Percentiles rank a stretch among this genome's conserved stretches.
Conservation (phyloP, 2,329 filamentous ascomycete species). For the Fusarium pseudoanthophilum region DNA sequence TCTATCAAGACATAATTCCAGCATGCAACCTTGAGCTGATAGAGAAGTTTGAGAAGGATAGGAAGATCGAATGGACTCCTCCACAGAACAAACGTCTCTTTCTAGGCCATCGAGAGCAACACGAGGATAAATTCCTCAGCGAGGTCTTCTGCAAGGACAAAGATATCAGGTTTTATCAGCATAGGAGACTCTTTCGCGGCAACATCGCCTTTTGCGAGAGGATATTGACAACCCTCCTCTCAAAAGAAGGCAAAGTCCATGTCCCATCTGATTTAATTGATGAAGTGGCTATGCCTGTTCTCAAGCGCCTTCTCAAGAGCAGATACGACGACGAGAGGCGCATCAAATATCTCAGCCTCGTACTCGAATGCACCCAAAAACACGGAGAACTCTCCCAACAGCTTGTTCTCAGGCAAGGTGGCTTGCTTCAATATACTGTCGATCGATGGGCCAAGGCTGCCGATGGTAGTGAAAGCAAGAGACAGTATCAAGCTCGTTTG, state of each 20-base stretch:
- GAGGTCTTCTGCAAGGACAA: constrained; percentile 25
- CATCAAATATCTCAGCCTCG: constrained; percentile 26
- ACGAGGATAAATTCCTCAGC: constrained; percentile 28
- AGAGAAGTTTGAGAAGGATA: constrained; percentile 33
- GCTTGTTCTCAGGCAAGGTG: not conserved
- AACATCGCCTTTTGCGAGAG: constrained; percentile 25
- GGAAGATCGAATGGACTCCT: constrained; percentile 19
- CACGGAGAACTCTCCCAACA: not conserved
- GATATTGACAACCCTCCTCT: constrained; percentile 23
- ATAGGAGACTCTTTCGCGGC: constrained; percentile 25
- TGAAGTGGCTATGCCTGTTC: constrained; percentile 33
- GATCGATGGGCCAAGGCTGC: constrained; percentile 25
- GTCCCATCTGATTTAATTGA: constrained; percentile 34
- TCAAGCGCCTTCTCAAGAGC: constrained; percentile 34
- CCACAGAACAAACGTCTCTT: constrained; percentile 26
- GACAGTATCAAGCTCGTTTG: not conserved
- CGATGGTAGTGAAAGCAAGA: not conserved
- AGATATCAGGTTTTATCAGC: not conserved
- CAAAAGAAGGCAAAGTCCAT: constrained; percentile 1
- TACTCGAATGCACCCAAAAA: constrained; percentile 17
- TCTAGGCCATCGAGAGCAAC: constrained; percentile 26
- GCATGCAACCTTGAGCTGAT: constrained; percentile 34
- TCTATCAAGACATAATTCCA: constrained; percentile 43
- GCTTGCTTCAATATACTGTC: constrained; percentile 22
- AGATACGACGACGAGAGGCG: constrained; percentile 16